Evolutionary conservation across 2,329 filamentous ascomycete species (phyloP).

Genomic region (Talaromyces atroroseus): DNA sequence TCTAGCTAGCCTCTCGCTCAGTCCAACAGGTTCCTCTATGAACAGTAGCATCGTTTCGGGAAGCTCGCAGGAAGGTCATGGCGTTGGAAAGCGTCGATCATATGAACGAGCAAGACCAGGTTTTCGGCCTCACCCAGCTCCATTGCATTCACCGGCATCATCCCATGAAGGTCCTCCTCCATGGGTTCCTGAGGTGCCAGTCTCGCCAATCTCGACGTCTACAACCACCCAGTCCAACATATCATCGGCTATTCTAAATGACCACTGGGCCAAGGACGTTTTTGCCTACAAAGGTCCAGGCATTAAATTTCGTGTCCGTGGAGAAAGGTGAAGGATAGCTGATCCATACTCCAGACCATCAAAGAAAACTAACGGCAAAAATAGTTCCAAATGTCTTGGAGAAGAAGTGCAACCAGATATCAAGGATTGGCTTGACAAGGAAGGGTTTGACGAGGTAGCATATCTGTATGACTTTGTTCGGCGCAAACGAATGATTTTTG

Average conservation of each 20-base stretch:
- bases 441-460: slow-evolving; percentile 34
- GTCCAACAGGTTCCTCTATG: slow-evolving; percentile 20
- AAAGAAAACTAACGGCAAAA: not conserved
- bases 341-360: not conserved
- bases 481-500: not conserved
- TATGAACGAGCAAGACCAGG: slow-evolving; percentile 31
- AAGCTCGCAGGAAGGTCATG: slow-evolving; percentile 24
- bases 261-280: slow-evolving; percentile 40
- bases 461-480: slow-evolving; percentile 28
- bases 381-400: slow-evolving; percentile 34
- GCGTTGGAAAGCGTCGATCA: slow-evolving; percentile 28
- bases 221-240: slow-evolving; percentile 26
- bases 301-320: slow-evolving; percentile 25
- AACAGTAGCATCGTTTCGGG: slow-evolving; percentile 23
- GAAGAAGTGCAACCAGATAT: slow-evolving; percentile 20
- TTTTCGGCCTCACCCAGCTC: slow-evolving; percentile 21
- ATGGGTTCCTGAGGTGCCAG: slow-evolving; percentile 27
- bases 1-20: slow-evolving; percentile 23
- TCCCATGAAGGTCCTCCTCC: slow-evolving; percentile 27
- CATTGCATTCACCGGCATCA: slow-evolving; percentile 23
- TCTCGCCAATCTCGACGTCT: slow-evolving; percentile 30
- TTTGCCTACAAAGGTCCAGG: slow-evolving; percentile 27
- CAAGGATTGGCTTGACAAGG: slow-evolving; percentile 26
- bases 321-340: slow-evolving; percentile 25
- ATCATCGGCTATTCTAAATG: slow-evolving; percentile 22